Base-by-base conservation (phyloP, 352 stramenopile genomes). In the Peronospora belbahrii region DNA sequence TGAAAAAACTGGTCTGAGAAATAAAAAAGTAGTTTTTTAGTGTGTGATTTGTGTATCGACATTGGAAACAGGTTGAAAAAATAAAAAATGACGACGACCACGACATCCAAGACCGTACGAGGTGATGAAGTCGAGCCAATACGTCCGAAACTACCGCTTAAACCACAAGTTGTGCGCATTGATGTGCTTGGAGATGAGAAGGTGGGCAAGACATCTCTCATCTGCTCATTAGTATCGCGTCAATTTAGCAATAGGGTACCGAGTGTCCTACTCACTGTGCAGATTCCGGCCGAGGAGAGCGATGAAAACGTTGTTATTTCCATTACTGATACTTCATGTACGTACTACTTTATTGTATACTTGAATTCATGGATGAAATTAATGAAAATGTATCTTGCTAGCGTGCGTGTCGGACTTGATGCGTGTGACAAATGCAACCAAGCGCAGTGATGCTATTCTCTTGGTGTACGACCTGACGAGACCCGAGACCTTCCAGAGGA, bases 161-260 rank as follows among this genome's bases (percentile, higher is more conserved):
- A 90, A 62, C 73, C 79, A 42, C 82, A 89, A 60, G 65, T 88
- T 42, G 81, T 93, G 46, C 82, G 79, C 51, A 90, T 95, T 50
- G 83, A 94, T 45, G 81, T 95, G 34, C 50, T 94, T 41, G 85
- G 85, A 54, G 85, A 95, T 59, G 83, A 92, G 61, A 92, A 88
- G 66, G 80, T 92, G 48, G 85, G 85, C 57, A 95, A 95, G 67
- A 94, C 83, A 48, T 94, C 85, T 65, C 81, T 95, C 56, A 93
- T 95, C 61, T 94, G 81, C 62, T 83, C 85, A 58, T 69, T 94
- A 31, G 82, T 94, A 56, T 94, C 81, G 45, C 71, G 78, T 50
- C 83, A 90, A 56, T 94, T 89, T 48, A 91, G 75, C 56, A 80
- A 94, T 61, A 85, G 85, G 53, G 83, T 94, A 52, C 83, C 83